A percentile compares a stretch with the other conserved stretches of the same genome.
These are phyloP conservation scores for Leonotis leonurus DNA, from an alignment of 257 asterid genomes.

Conservation along the genomic window DNA sequence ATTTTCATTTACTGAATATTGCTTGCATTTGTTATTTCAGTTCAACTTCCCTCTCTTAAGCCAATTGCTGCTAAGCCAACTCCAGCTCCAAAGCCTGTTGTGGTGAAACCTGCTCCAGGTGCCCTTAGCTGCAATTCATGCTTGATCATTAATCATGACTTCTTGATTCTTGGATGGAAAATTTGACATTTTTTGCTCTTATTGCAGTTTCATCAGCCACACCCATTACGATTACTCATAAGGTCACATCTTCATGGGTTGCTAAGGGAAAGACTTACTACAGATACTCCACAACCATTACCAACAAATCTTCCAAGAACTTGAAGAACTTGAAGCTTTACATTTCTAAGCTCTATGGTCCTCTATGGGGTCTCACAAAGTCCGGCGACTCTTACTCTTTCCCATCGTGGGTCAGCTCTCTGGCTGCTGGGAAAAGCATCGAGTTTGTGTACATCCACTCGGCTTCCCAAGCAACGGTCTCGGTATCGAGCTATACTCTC, in stretches of 20 bases:
- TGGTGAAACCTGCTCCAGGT: slow-evolving; percentile 55
- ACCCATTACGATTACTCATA: slow-evolving; percentile 43
- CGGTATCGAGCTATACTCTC: slow-evolving; percentile 73
- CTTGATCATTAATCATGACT: not conserved
- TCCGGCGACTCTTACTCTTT: slow-evolving; percentile 56
- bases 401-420: slow-evolving; percentile 75
- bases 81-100: slow-evolving; percentile 38
- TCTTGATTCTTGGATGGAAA: not conserved
- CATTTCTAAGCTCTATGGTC: slow-evolving; percentile 72
- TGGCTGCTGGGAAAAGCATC: slow-evolving; percentile 78
- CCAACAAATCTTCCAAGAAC: slow-evolving; percentile 74
- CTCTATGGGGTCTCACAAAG: slow-evolving; percentile 88
- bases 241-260: slow-evolving; percentile 64
- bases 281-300: slow-evolving; percentile 64
- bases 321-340: slow-evolving; percentile 61
- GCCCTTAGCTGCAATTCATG: slow-evolving; percentile 2
- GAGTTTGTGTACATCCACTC: slow-evolving; percentile 92
- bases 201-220: slow-evolving; percentile 40
- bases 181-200: not conserved
- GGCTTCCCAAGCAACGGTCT: slow-evolving; percentile 63
- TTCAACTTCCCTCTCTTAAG: slow-evolving; percentile 38
- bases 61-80: slow-evolving; percentile 33
- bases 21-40: slow-evolving; percentile 21
- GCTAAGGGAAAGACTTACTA: slow-evolving; percentile 58
- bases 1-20: not conserved